Evolutionary conservation across 2,329 filamentous ascomycete genomes (phyloP), one percentile per base, ranked within the genome.

Genomic region (Orbilia quercus): DNA sequence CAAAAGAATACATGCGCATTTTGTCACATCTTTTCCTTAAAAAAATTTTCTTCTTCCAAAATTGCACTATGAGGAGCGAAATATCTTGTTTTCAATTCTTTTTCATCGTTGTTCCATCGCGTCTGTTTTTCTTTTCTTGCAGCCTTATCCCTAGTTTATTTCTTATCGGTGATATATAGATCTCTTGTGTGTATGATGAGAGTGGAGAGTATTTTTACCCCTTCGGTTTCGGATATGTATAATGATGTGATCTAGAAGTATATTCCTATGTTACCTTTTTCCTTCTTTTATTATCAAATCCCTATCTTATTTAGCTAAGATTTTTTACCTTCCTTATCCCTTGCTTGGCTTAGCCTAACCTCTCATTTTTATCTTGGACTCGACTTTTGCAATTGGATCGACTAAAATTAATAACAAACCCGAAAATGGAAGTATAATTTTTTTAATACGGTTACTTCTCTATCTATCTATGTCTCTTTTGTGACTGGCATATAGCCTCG

Each of bases 1-100:
- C 59, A 72, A 72, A 72, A 72, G 67, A 72, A 72, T 71, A 71
- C 51, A 71, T 71, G 66, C 67, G 55, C 64, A 60, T 69, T 20
- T 42, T 69, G 47, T 47, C 25, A 28, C 18, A 44, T 65, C 50
- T 36, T 22, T 50, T 69, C 53, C 54, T 36, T 12, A 55, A 11
- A n/a, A n/a, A n/a, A n/a, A n/a, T n/a, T n/a, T n/a, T n/a, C n/a
- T n/a, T n/a, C n/a, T 36, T 25, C 20, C 20, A 72, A 63, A 65
- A 72, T 72, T 72, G 67, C 67, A 72, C 67, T 40, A 23, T 60
- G 60, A 64, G 67, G 67, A 72, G 67, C 53, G 67, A 65, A 51
- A 54, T 47, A 20, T 64, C n/a, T 53, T 47, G 22, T 16, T 44
- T 70, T 25, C 20, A n/a, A n/a, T 23, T 42, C 23, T 44, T 44